Evolutionary conservation across 192 early-diverging fungal species (phyloP).

Genomic region (Phlyctochytrium arcticum): DNA sequence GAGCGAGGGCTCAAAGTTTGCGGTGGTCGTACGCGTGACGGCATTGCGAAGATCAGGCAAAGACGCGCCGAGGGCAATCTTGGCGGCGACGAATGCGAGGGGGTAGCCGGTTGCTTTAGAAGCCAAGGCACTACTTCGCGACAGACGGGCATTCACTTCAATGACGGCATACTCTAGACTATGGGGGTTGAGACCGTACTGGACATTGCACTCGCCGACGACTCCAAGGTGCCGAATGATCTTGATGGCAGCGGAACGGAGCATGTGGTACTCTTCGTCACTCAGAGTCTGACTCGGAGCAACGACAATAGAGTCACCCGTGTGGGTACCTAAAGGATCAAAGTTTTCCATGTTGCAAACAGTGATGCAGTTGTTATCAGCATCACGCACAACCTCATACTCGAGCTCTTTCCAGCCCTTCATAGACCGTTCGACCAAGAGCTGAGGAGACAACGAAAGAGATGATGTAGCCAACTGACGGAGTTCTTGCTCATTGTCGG

Average conservation of each 20-base stretch:
- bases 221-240: conserved; percentile 97
- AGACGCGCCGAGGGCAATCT: conserved; percentile 88
- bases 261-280: conserved; percentile 99
- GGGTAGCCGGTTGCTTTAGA: conserved; percentile 99
- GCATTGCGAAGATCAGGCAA: conserved; percentile 91
- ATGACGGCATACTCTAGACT: conserved; percentile 97
- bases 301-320: conserved; percentile 98
- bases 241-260: conserved; percentile 91
- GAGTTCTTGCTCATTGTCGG: conserved; percentile 81
- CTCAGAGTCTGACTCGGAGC: conserved; percentile 95
- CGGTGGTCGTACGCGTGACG: conserved; percentile 93
- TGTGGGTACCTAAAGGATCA: conserved; percentile 98
- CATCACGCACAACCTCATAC: conserved; percentile 97
- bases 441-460: conserved; percentile 89
- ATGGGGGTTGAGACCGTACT: conserved; percentile 94
- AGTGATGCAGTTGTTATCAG: conserved; percentile 94
- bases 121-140: conserved; percentile 87
- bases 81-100: conserved; percentile 96
- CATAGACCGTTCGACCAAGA: conserved; percentile 93
- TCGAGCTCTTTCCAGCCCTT: conserved; percentile 99
- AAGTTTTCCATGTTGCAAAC: conserved; percentile 99
- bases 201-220: conserved; percentile 99
- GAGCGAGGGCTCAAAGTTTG: conserved; percentile 95
- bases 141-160: conserved; percentile 97
- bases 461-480: conserved; percentile 76